phyloP scores from a whole-genome alignment of 495 filamentous ascomycete species.

The Neurospora hispaniola region DNA sequence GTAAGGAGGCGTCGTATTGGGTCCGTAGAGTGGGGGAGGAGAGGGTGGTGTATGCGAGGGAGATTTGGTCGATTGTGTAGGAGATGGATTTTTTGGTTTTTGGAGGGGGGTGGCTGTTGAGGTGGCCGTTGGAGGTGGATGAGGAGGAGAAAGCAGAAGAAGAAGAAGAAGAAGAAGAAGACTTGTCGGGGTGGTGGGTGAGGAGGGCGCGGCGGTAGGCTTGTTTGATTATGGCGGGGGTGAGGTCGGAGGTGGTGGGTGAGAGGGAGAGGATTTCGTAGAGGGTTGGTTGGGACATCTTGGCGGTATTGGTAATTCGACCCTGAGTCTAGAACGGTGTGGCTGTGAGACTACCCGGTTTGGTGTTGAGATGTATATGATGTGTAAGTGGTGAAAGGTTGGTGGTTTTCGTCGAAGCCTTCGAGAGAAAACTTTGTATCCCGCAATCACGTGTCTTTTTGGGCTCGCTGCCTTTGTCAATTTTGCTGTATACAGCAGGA shows the following conservation, averaged over 20 bases:
- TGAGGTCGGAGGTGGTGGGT: conserved; percentile 3
- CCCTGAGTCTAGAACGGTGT: no score
- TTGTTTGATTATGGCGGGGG: conserved; percentile 43
- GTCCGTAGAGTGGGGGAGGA: conserved; percentile 44
- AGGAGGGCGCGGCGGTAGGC: conserved; percentile 75
- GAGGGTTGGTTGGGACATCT: conserved; percentile 20
- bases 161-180: no score
- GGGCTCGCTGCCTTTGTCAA: not conserved
- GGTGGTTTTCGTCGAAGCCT: not conserved
- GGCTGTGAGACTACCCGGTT: no score
- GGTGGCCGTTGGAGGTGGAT: not conserved
- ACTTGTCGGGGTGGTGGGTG: conserved; percentile 74
- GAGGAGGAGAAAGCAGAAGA: conserved; percentile 1
- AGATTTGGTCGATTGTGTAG: conserved; percentile 64
- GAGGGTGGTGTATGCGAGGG: conserved; percentile 62
- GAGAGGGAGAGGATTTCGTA: conserved; percentile 36
- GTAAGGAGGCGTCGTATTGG: conserved; percentile 50
- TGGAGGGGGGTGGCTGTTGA: not conserved
- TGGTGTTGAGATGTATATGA: not conserved
- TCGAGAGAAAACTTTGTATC: not conserved
- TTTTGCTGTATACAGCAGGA: not conserved
- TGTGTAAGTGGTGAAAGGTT: not conserved
- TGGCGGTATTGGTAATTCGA: no score
- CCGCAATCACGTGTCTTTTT: not conserved
- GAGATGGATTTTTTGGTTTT: no score